Evolutionary conservation across 805 yeast species (phyloP), one percentile per base, ranked within the genome.

Genomic region (Ogataea naganishii): DNA sequence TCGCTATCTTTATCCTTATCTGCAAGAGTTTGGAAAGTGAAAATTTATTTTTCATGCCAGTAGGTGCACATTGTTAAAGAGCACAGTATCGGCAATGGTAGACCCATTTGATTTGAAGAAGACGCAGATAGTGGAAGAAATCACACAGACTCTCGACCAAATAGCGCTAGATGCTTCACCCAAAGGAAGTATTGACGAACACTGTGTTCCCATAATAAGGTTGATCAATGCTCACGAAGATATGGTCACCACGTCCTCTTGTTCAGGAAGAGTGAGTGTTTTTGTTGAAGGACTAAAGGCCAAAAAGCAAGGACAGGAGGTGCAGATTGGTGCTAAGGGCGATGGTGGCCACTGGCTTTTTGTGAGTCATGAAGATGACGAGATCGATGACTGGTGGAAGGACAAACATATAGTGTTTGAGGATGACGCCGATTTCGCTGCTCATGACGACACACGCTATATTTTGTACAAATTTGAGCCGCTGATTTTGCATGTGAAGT

Each of bases 261-360:
- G 95, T 41, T 82, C 94, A 0, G 95, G 95, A 3, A 61, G 95
- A 44, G 78, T 84, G 2, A 76, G 89, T 34, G 85, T 85, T 0
- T 85, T 80, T 48, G 56, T 80, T 2, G 95, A 84, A 47, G 95
- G 95, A 3, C 51, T 56, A 7, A 81, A 82, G 41, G 39, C 14
- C n/a, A 24, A 18, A 2, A 32, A 31, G 17, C 19, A 14, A 6
- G 30, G 18, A 9, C 32, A 33, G 4, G 30, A 24, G 4, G 38
- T 49, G 3, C 64, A 71, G 41, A 69, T 80, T 11, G 92, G 94
- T 2, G 84, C 94, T 4, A 85, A 85, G 47, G 95, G 95, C 7
- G 72, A 75, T 30, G 83, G 85, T 27, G 95, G 95, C 0, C 65
- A 64, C 33, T 85, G 95, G 95, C 46, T 83, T 9, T 84, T 71